These are phyloP conservation scores for Cardamine occulta DNA, from an alignment of 345 rosid species.

Conservation along the genomic window DNA sequence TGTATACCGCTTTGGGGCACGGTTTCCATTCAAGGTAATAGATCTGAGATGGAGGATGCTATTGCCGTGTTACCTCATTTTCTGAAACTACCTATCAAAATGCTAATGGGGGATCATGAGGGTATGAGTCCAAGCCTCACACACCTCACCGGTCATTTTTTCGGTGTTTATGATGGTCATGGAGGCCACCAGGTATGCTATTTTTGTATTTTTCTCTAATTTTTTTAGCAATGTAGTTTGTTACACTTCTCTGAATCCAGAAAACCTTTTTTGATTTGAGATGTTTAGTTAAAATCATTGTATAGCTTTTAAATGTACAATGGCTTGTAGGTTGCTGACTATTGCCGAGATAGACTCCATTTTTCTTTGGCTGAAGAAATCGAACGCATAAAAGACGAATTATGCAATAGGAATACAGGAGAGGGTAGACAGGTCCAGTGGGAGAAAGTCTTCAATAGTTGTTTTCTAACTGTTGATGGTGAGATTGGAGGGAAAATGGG, in stretches of 20 bases:
- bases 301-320: neutral
- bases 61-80: constrained; percentile 66
- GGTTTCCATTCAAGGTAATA: constrained; percentile 78
- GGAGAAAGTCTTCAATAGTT: constrained; percentile 71
- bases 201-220: neutral
- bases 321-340: constrained; percentile 75
- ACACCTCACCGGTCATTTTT: constrained; percentile 79
- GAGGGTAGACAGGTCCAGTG: constrained; percentile 78
- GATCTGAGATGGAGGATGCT: constrained; percentile 99
- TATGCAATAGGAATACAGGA: constrained; percentile 50
- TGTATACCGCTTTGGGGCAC: constrained; percentile 92
- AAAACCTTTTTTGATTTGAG: neutral
- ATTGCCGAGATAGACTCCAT: constrained; percentile 77
- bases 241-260: constrained; percentile 10
- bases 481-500: constrained; percentile 69
- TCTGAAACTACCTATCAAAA: constrained; percentile 68
- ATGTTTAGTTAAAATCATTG: neutral
- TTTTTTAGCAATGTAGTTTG: neutral
- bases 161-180: constrained; percentile 97
- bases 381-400: constrained; percentile 49
- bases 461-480: constrained; percentile 76
- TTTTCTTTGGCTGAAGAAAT: constrained; percentile 73
- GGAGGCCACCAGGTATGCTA: constrained; percentile 85
- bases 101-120: constrained; percentile 74
- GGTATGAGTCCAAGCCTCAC: constrained; percentile 56